Base-by-base conservation (phyloP, 306 rosid species). In the Quillaja saponaria region DNA sequence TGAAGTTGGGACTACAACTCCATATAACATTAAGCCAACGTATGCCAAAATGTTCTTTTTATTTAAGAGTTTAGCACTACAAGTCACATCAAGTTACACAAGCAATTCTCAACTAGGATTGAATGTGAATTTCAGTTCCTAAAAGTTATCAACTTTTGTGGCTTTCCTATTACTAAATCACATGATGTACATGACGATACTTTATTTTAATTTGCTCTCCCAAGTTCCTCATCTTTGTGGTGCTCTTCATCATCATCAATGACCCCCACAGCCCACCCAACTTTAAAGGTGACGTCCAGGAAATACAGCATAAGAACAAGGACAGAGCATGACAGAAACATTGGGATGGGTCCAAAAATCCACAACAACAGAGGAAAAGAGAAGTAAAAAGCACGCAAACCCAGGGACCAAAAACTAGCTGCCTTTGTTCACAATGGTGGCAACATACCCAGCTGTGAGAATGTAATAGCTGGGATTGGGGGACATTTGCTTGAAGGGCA, bases 291-390 rank as follows among this genome's bases (percentile, higher is more conserved):
- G 19, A 57, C 60, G 35, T 92, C 99, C 53, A 92, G 83, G 67
- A 89, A 92, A 67, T 89, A 84, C 1, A 92, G 81, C 58, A 82
- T 40, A 52, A 40, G 68, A 45, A 82, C 83, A 54, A 92, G 82
- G 16, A 80, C 67, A 45, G 83, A 13, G 62, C 76, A 84, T 25
- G 85, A 76, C 0, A 82, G 3, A 5, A 92, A 76, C 87, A 89
- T 85, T 3, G 96, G 87, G 55, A 92, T 80, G 7, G 96, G 90
- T 0, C 99, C 99, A 58, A 92, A 86, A 46, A 89, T 79, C 99
- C 99, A 92, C 55, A 89, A 44, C 64, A 89, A 81, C 65, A 89
- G 41, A 74, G 99, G 96, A 41, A 89, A 78, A 4, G 95, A 92
- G 55, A 92, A 87, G 82, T 88, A 89, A 58, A 89, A 86, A 11